Evolutionary conservation across 2,329 filamentous ascomycete genomes (phyloP).

Genomic region (Tothia fuscella): DNA sequence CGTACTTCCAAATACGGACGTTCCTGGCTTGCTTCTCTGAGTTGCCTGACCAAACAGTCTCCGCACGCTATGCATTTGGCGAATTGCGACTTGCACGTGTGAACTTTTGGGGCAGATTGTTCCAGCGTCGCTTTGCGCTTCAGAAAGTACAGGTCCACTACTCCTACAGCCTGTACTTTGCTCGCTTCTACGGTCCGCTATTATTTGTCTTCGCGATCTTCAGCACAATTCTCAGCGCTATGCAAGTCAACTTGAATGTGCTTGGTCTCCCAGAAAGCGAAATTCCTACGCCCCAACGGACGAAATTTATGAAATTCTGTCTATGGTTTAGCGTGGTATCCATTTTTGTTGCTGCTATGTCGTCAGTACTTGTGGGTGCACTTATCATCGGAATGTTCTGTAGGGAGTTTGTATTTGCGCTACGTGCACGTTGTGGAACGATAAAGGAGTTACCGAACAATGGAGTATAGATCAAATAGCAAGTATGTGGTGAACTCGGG

Average conservation of each 20-base stretch:
- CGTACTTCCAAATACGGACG: conserved; percentile 15
- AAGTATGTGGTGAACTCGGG: too few relatives aligned
- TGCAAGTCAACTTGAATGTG: conserved; percentile 2
- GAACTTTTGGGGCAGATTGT: conserved; percentile 2
- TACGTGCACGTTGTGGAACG: too few relatives aligned
- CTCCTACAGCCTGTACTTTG: conserved; percentile 8
- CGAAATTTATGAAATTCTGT: too few relatives aligned
- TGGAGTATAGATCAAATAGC: too few relatives aligned
- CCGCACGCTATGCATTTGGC: conserved; percentile 25
- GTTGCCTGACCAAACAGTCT: conserved; percentile 19
- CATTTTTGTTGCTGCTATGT: too few relatives aligned
- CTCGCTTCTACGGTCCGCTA: conserved; percentile 6
- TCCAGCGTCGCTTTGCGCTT: conserved; percentile 5
- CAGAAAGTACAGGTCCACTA: conserved; percentile 7
- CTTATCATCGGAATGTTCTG: too few relatives aligned
- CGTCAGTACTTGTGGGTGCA: too few relatives aligned
- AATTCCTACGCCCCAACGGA: too few relatives aligned
- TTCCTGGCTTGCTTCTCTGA: conserved; percentile 20
- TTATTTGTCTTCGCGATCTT: conserved; percentile 11
- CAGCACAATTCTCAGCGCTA: not conserved
- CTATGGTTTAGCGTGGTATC: too few relatives aligned
- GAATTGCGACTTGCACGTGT: conserved; percentile 19
- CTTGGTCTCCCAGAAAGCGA: not conserved
- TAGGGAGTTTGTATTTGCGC: too few relatives aligned
- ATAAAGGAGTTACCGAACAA: too few relatives aligned